Conservation (phyloP, 2,329 filamentous ascomycete genomes). For the Phaeosphaeria sp. region DNA sequence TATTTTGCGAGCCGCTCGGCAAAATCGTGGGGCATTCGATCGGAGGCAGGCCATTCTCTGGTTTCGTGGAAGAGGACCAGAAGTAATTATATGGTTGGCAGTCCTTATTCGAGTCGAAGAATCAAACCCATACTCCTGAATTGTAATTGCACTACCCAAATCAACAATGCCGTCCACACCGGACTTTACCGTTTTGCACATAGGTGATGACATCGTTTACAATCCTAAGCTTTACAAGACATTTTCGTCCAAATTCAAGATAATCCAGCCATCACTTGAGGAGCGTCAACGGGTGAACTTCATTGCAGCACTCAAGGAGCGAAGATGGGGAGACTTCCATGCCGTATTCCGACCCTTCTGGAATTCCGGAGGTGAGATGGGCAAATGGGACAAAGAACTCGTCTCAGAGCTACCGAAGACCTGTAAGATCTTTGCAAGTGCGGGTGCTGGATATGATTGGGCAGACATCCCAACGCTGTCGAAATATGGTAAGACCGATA, state of each 20-base stretch:
- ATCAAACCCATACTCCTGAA: background rate
- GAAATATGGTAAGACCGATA: slow-evolving; percentile 30
- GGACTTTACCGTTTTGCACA: slow-evolving; percentile 38
- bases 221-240: slow-evolving; percentile 42
- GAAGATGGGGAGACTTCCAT: slow-evolving; percentile 45
- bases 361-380: slow-evolving; percentile 65
- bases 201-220: slow-evolving; percentile 47
- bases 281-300: slow-evolving; percentile 37
- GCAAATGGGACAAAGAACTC: slow-evolving; percentile 64
- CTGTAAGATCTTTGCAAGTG: slow-evolving; percentile 61
- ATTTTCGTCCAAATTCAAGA: slow-evolving; percentile 36
- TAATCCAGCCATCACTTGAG: slow-evolving; percentile 15
- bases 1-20: background rate
- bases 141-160: background rate
- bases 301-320: slow-evolving; percentile 36
- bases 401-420: slow-evolving; percentile 60
- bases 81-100: background rate
- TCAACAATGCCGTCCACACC: background rate
- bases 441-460: slow-evolving; percentile 67
- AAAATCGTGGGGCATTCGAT: background rate
- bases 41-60: background rate
- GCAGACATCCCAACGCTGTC: slow-evolving; percentile 52
- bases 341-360: slow-evolving; percentile 63
- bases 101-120: background rate
- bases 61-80: no score